Evolutionary conservation across 305 asterid species (phyloP).

Genomic region (Solanum hybrid): DNA sequence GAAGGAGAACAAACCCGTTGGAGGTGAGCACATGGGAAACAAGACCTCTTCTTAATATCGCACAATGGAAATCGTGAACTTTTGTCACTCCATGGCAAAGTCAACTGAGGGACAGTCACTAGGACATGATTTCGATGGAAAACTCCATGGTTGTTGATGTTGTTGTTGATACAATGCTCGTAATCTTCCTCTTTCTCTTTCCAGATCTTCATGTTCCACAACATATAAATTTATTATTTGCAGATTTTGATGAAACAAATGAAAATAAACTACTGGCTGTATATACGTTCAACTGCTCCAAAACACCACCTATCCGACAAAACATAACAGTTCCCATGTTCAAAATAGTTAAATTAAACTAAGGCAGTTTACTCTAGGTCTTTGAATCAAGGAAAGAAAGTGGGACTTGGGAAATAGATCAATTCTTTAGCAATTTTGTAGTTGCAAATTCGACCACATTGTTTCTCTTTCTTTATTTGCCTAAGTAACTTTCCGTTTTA

Average conservation of each 20-base stretch:
- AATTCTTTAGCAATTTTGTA: too few species aligned
- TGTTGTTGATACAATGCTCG: conserved; percentile 44
- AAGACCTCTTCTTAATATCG: conserved; percentile 13
- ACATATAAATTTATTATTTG: conserved; percentile 8
- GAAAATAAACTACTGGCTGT: neutral
- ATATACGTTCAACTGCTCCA: neutral
- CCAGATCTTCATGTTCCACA: conserved; percentile 72
- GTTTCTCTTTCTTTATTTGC: neutral
- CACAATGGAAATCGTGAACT: neutral
- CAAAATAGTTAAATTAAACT: too few species aligned
- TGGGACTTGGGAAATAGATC: neutral
- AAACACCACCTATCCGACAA: neutral
- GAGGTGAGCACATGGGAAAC: conserved; percentile 2
- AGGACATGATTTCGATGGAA: neutral
- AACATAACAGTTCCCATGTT: neutral
- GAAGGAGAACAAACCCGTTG: conserved; percentile 9
- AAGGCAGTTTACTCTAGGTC: neutral
- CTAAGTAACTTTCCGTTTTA: neutral
- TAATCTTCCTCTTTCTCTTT: conserved; percentile 52
- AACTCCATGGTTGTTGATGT: neutral
- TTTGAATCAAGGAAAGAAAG: neutral
- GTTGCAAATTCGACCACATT: too few species aligned
- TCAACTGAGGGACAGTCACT: conserved; percentile 7
- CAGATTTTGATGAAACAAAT: neutral
- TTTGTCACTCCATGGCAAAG: neutral